Evolutionary conservation across 2,329 filamentous ascomycete species (phyloP), one percentile per base, ranked within the genome.

Genomic region (Penicillium sp.): DNA sequence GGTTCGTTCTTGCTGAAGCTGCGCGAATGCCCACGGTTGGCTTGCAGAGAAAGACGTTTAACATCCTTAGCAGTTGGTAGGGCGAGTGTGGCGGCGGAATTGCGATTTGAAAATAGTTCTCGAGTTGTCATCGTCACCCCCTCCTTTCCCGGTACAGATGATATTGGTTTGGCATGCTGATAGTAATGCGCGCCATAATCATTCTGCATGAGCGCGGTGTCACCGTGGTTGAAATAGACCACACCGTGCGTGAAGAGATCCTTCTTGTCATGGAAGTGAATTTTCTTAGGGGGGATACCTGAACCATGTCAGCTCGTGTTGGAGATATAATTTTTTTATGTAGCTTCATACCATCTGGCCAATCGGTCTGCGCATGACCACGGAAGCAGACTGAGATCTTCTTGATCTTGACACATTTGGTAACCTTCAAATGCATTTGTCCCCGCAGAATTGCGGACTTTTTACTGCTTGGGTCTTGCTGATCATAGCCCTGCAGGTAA

Each of bases 391-490:
- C 80, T 6, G 89, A 91, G 25, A 99, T 84, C 4, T 90, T 88
- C 78, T 96, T 97, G 63, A 99, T 87, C 75, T 99, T 99, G 44
- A 91, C 86, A 61, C 90, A 89, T 70, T 97, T 97, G 43, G 89
- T 87, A 12, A 97, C 84, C 57, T 88, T 88, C 37, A 99, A 72
- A 66, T 90, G 88, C 53, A 99, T 75, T 62, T 87, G 91, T 17
- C 94, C 94, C 53, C 94, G 84, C 14, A 99, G 80, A 69, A 99
- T 87, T 1, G 92, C 89, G 7, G 91, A 93, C 50, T 82, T 88
- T 48, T 85, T 81, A 2, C 82, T 81, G 11, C 85, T 82, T 4
- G 74, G 69, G 40, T 80, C 77, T 60, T 75, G 75, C 9, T 76
- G 73, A 59, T 80, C 78, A 57, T 78, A 78, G 2, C 77, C 77